These are phyloP conservation scores for Neurospora tetraspora DNA, from an alignment of 495 filamentous ascomycete genomes.

Conservation along the genomic window DNA sequence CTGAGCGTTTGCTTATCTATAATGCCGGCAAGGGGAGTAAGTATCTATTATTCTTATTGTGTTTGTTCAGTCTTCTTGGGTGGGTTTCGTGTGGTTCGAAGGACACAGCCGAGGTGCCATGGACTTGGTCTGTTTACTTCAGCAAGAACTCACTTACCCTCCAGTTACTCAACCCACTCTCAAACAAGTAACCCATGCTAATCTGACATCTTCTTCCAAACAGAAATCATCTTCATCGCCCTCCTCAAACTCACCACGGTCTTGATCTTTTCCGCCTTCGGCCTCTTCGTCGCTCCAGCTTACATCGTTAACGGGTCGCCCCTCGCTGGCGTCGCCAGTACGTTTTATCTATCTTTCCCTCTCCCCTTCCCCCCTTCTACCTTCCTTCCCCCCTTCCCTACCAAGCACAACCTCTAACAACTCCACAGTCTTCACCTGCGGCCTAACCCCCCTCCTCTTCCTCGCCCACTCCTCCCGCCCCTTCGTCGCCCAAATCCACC, in stretches of 20 bases:
- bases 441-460: conserved; percentile 56
- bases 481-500: conserved; percentile 62
- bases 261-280: conserved; percentile 55
- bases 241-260: conserved; percentile 61
- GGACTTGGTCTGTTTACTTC: neutral
- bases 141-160: neutral
- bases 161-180: neutral
- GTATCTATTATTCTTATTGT: neutral
- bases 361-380: neutral
- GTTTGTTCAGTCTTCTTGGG: neutral
- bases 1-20: conserved; percentile 59
- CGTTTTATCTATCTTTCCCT: conserved; percentile 1
- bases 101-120: neutral
- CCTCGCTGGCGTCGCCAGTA: conserved; percentile 29
- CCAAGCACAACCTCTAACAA: conserved; percentile 4
- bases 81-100: neutral
- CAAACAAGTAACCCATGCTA: neutral
- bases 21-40: conserved; percentile 54
- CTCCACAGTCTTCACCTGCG: conserved; percentile 43
- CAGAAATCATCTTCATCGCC: conserved; percentile 51
- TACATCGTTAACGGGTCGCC: conserved; percentile 41
- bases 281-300: conserved; percentile 48
- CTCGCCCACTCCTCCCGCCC: conserved; percentile 54
- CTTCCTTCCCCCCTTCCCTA: neutral
- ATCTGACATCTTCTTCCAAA: neutral